Base-by-base conservation (phyloP, 2,329 filamentous ascomycete genomes). In the Teratosphaeria gauchensis region DNA sequence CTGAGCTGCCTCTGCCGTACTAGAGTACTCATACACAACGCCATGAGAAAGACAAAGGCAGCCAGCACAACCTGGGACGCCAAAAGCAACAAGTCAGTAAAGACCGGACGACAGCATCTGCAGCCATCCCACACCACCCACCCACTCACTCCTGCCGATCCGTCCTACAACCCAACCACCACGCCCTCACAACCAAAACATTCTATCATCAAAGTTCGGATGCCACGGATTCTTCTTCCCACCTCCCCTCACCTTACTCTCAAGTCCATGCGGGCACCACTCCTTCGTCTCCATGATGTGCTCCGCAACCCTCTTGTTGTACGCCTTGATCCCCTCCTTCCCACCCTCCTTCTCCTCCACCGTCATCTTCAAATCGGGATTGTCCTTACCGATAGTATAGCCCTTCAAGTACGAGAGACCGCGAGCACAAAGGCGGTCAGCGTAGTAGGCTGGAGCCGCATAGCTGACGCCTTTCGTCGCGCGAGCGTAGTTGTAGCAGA, bases 401-500 rank as follows among this genome's bases (percentile, higher is more conserved):
- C n/a, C 42, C 42, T 19, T 21, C 42, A 73, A 58, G 56, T 72
- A 74, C n/a, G 19, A 21, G 1, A 66, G 61, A 0, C 65, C 74
- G 1, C 73, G 69, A 16, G 75, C 74, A 60, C 73, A 76, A 1
- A 76, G 68, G 1, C 68, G 67, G 56, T 76, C 73, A 7, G 74
- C 73, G 57, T 72, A 72, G 67, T 76, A 76, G 0, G 74, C 69
- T 0, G 73, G 72, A 0, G 71, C 53, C 2, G 63, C 66, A 54
- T 76, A 75, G 0, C 72, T 74, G 0, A 76, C 71, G 0, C 63
- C 66, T 3, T 55, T 60, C 0, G 67, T 71, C 0, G 72, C 61
- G 1, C 70, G 64, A 7, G 64, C 69, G 55, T 73, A 76, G 4
- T 65, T 64, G 63, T 67, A 71, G 66, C 70, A 75, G 21, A 76